Base-by-base conservation (phyloP, 2,329 filamentous ascomycete species). In the Penicillium sp. region DNA sequence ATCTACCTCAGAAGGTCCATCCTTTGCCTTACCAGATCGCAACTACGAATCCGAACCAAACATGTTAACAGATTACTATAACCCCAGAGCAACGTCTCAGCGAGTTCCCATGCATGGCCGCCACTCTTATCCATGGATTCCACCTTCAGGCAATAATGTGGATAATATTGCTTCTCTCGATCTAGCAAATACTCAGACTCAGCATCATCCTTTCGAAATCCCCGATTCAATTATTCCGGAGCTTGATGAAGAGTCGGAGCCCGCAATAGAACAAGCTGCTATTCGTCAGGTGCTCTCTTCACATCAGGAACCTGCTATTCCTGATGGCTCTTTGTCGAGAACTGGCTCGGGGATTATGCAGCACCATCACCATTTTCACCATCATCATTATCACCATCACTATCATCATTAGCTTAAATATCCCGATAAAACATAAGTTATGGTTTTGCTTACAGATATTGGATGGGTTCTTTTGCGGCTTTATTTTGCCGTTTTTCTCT, bases 301-400 rank as follows among this genome's bases (percentile, higher is more conserved):
- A 5, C 27, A 26, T 26, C 14, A 9, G 6, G 22, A 14, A 18
- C 5, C 31, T 12, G 1, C 12, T 14, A n/a, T 11, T 23, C 14
- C n/a, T 48, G 31, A 11, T 27, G 46, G 26, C 40, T 33, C 29
- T 22, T 37, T 49, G 31, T 12, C 20, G 9, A 15, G 14, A 2
- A 20, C 20, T n/a, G 23, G 46, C 8, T 26, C 46, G 9, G 46
- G 15, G 6, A 6, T 12, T 8, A 18, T 49, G 7, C 31, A 37
- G 22, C 46, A 40, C 27, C 46, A 49, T 37, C 46, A 49, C n/a
- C 46, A 49, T 27, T 37, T 49, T 40, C 46, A 49, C 22, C 46
- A 49, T 18, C 46, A 49, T 49, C 31, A 49, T 49, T 49, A 49
- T 27, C 46, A 49, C 31, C 46, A 49, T 49, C 46, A 49, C 8